phyloP scores from a whole-genome alignment of 1,284 basidiomycete genomes.

The Mycena citricolor region DNA sequence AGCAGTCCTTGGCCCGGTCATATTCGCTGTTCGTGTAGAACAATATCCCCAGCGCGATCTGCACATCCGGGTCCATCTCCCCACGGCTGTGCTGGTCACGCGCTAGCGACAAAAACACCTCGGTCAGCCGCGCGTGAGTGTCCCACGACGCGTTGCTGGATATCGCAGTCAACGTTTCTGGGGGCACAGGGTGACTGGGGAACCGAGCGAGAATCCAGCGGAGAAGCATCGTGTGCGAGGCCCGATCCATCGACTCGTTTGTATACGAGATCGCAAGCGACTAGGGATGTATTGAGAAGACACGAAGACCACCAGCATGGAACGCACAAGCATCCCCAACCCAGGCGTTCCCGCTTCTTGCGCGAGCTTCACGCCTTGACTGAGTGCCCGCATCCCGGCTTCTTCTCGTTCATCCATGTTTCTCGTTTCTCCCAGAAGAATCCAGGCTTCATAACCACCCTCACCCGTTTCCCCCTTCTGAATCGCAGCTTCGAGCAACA shows the following conservation, averaged over 20 bases:
- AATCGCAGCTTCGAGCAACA: constrained; percentile 87
- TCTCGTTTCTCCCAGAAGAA: constrained; percentile 88
- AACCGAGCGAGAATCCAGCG: constrained; percentile 84
- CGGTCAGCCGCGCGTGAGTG: constrained; percentile 78
- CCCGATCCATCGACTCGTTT: constrained; percentile 92
- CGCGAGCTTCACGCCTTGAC: constrained; percentile 64
- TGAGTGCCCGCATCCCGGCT: constrained; percentile 72
- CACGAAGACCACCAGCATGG: constrained; percentile 8
- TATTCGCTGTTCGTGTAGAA: constrained; percentile 87
- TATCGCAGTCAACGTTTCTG: constrained; percentile 58
- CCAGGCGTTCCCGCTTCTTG: constrained; percentile 65
- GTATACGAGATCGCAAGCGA: constrained; percentile 96
- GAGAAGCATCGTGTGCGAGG: constrained; percentile 85
- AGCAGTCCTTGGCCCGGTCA: constrained; percentile 86
- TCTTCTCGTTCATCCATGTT: constrained; percentile 96
- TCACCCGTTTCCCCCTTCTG: constrained; percentile 76
- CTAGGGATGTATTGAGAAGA: constrained; percentile 46
- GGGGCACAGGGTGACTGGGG: constrained; percentile 61
- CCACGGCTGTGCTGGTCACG: constrained; percentile 72
- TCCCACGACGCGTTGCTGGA: constrained; percentile 77
- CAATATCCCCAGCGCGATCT: constrained; percentile 90
- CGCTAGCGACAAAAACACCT: constrained; percentile 85
- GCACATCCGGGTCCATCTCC: constrained; percentile 88
- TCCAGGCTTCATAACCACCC: constrained; percentile 90
- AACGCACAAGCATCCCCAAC: constrained; percentile 78